phyloP scores from a whole-genome alignment of 2,329 filamentous ascomycete genomes.

The Paraconiothyrium brasiliense region DNA sequence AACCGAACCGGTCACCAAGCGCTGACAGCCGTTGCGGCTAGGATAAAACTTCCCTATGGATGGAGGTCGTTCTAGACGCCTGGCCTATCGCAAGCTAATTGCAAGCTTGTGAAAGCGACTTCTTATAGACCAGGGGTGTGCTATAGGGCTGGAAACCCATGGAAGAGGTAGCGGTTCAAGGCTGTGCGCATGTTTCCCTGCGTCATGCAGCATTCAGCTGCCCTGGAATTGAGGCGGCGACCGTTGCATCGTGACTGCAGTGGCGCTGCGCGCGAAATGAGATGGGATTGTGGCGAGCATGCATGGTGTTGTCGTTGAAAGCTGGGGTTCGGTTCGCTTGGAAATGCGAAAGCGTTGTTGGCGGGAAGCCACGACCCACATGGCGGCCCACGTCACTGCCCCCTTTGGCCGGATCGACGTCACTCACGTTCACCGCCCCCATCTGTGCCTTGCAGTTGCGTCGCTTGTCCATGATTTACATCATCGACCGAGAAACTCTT shows the following conservation, averaged over 20 bases:
- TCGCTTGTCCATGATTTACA: slow-evolving; percentile 27
- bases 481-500: slow-evolving; percentile 25
- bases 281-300: slow-evolving; percentile 6
- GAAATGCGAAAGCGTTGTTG: slow-evolving; percentile 16
- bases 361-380: slow-evolving; percentile 14
- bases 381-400: slow-evolving; percentile 24
- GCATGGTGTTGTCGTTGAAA: slow-evolving; percentile 10
- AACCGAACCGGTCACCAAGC: slow-evolving; percentile 34
- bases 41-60: slow-evolving; percentile 28
- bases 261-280: slow-evolving; percentile 14
- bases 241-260: slow-evolving; percentile 8
- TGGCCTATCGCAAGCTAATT: slow-evolving; percentile 26
- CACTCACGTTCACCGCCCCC: slow-evolving; percentile 19
- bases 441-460: slow-evolving; percentile 22
- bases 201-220: slow-evolving; percentile 5
- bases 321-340: slow-evolving; percentile 12
- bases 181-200: slow-evolving; percentile 9
- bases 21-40: slow-evolving; percentile 25
- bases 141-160: slow-evolving; percentile 18
- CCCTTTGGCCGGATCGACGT: slow-evolving; percentile 32
- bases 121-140: slow-evolving; percentile 39
- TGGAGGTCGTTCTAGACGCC: slow-evolving; percentile 20
- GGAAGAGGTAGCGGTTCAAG: background rate
- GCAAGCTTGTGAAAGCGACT: slow-evolving; percentile 19
- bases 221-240: slow-evolving; percentile 3